Percentiles rank a stretch among this genome's conserved stretches.
Conservation (phyloP, 129 eudicot genomes). For the Heracleum sosnowskyi region DNA sequence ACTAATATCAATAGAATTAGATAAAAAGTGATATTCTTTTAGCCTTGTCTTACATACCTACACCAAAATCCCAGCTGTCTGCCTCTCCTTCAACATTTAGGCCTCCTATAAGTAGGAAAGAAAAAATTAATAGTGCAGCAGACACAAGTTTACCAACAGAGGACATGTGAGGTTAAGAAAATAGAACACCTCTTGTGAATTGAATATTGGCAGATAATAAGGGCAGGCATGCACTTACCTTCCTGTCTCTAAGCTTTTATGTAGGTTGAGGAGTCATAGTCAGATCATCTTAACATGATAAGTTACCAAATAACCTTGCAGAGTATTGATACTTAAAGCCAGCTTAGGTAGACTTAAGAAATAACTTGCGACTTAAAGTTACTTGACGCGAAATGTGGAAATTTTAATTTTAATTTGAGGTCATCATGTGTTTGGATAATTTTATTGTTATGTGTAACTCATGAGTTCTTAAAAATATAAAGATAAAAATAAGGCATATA, state of each 20-base stretch:
- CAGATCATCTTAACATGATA: not conserved
- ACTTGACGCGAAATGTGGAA: too few species aligned
- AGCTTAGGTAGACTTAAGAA: too few species aligned
- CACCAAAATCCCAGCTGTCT: slow-evolving; percentile 98
- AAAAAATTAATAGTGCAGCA: slow-evolving; percentile 12
- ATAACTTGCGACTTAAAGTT: too few species aligned
- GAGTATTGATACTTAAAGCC: not conserved
- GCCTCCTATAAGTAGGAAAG: slow-evolving; percentile 53
- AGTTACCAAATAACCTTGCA: not conserved
- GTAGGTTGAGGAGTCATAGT: not conserved
- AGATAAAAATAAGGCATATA: too few species aligned
- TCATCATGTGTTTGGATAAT: too few species aligned
- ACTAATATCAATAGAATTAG: not conserved
- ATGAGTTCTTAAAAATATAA: too few species aligned
- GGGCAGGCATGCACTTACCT: not conserved
- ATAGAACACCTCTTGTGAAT: not conserved
- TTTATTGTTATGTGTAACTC: too few species aligned
- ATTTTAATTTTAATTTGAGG: too few species aligned
- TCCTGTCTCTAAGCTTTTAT: not conserved
- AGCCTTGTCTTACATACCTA: slow-evolving; percentile 41
- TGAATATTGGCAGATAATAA: not conserved
- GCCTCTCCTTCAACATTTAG: slow-evolving; percentile 93
- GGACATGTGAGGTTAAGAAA: not conserved
- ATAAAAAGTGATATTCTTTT: not conserved
- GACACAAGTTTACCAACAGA: not conserved